Evolutionary conservation across 2,329 filamentous ascomycete genomes (phyloP).

Genomic region (Neopestalotiopsis sp.): DNA sequence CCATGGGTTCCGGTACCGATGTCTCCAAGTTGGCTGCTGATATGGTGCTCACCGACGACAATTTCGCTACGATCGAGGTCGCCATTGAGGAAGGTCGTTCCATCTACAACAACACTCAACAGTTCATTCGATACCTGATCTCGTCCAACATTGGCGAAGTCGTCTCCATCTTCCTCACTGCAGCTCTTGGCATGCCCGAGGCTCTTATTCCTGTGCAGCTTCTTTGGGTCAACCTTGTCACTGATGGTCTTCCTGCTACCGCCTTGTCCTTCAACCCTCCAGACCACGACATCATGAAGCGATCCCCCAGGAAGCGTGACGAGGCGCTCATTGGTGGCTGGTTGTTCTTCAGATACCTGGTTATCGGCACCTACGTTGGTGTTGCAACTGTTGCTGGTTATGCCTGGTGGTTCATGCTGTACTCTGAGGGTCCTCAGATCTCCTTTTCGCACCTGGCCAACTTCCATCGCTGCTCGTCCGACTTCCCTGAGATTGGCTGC

Average conservation of each 20-base stretch:
- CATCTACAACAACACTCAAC: conserved; percentile 99
- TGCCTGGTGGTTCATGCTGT: conserved; percentile 99
- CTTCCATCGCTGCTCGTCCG: conserved; percentile 89
- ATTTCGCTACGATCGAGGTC: conserved; percentile 96
- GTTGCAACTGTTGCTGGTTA: conserved; percentile 95
- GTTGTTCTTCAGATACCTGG: conserved; percentile 97
- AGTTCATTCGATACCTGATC: conserved; percentile 98
- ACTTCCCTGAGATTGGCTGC: conserved; percentile 90
- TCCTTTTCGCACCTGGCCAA: conserved; percentile 85
- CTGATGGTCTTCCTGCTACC: conserved; percentile 94
- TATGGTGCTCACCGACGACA: conserved; percentile 98
- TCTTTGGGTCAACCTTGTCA: conserved; percentile 98
- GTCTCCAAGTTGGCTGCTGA: conserved; percentile 96
- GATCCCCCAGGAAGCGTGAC: conserved; percentile 87
- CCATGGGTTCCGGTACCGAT: conserved; percentile 97
- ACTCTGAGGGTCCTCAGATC: conserved; percentile 87
- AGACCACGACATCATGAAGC: conserved; percentile 98
- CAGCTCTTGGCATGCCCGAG: conserved; percentile 95
- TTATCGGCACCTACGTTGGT: conserved; percentile 95
- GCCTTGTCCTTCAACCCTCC: conserved; percentile 97
- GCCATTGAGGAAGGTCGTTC: conserved; percentile 96
- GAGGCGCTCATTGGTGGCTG: conserved; percentile 92
- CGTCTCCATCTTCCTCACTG: conserved; percentile 97
- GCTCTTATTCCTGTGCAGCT: conserved; percentile 96
- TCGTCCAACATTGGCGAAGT: conserved; percentile 99